Evolutionary conservation across 129 eudicot genomes (phyloP).

Genomic region (Centrapalus pauciflorus): DNA sequence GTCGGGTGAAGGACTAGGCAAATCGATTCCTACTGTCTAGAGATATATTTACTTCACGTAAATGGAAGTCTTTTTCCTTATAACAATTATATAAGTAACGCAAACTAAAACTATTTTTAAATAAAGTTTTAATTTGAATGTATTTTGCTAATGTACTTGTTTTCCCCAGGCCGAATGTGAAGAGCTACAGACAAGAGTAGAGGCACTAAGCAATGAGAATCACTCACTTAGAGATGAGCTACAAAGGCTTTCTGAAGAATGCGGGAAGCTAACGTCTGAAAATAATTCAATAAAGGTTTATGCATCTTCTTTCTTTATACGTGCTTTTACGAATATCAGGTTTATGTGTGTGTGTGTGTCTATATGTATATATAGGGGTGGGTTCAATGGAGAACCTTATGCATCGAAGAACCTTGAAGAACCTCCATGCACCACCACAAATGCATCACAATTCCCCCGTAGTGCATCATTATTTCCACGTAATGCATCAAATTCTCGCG

Average conservation of each 20-base stretch:
- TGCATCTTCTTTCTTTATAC: not conserved
- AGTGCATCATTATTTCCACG: too few species aligned
- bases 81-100: not conserved
- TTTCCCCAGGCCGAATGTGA: slow-evolving; percentile 79
- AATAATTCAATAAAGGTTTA: slow-evolving; percentile 71
- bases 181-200: slow-evolving; percentile 82
- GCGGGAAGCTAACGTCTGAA: slow-evolving; percentile 69
- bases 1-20: not conserved
- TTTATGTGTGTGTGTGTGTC: too few species aligned
- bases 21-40: not conserved
- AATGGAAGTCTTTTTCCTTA: not conserved
- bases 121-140: not conserved
- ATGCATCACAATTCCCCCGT: too few species aligned
- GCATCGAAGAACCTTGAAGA: too few species aligned
- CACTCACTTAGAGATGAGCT: slow-evolving; percentile 60
- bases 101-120: not conserved
- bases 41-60: not conserved
- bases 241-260: slow-evolving; percentile 69
- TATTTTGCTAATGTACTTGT: not conserved
- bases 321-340: not conserved
- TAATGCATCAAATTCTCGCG: too few species aligned
- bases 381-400: too few species aligned
- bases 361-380: too few species aligned
- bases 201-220: slow-evolving; percentile 53
- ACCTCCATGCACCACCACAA: too few species aligned